These are phyloP conservation scores for Penicillium sp. DNA, from an alignment of 2,329 filamentous ascomycete species.

Conservation along the genomic window DNA sequence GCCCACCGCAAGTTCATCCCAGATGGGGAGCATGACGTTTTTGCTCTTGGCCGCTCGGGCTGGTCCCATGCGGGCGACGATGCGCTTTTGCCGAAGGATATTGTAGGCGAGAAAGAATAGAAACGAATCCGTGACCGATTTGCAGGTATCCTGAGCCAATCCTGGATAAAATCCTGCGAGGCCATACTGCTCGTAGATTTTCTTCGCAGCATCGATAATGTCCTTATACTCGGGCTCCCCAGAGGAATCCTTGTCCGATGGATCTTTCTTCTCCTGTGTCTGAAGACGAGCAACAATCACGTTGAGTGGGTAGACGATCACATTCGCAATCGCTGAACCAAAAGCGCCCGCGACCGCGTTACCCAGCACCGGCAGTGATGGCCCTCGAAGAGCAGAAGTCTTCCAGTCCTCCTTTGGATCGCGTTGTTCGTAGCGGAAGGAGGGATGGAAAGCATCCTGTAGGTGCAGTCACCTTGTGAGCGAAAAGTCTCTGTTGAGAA, in stretches of 20 bases:
- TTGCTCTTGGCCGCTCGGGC: conserved; percentile 19
- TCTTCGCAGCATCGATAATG: conserved; percentile 62
- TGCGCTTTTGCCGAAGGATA: conserved; percentile 44
- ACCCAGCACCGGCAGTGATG: conserved; percentile 64
- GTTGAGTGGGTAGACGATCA: conserved; percentile 73
- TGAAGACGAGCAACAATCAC: conserved; percentile 77
- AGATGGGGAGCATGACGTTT: conserved; percentile 47
- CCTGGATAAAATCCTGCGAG: conserved; percentile 67
- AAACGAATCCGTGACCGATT: conserved; percentile 68
- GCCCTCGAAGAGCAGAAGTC: conserved; percentile 29
- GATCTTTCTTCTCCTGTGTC: conserved; percentile 56
- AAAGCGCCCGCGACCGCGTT: conserved; percentile 75
- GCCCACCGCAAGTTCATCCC: conserved; percentile 70
- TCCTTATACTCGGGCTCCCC: conserved; percentile 55
- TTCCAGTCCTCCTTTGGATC: conserved; percentile 28
- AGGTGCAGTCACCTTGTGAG: neutral
- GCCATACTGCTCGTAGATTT: conserved; percentile 68
- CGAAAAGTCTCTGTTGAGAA: conserved; percentile 1
- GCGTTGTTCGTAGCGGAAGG: conserved; percentile 36
- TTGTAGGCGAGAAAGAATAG: conserved; percentile 82
- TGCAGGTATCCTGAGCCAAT: conserved; percentile 57
- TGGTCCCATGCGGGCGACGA: conserved; percentile 31
- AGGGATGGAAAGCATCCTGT: conserved; percentile 42
- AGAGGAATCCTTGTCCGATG: conserved; percentile 47
- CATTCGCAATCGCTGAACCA: conserved; percentile 72